Conservation (phyloP, 306 rosid genomes). For the Mimosa pudica region DNA sequence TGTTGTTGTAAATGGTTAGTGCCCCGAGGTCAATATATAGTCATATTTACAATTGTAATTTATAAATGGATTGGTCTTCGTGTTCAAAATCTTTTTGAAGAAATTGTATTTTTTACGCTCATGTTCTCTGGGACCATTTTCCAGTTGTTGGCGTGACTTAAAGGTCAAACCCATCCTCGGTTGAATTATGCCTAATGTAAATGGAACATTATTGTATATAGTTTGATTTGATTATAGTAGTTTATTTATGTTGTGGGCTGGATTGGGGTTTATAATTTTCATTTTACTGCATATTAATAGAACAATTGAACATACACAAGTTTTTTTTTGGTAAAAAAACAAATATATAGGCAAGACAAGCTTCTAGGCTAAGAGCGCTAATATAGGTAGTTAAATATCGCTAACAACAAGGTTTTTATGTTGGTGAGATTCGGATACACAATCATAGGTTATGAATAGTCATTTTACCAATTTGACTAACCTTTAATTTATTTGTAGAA, state of each 20-base stretch:
- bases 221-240: neutral
- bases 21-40: slow-evolving; percentile 6
- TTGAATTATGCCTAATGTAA: neutral
- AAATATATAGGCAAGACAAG: too few species aligned
- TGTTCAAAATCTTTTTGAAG: slow-evolving; percentile 26
- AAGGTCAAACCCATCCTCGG: neutral
- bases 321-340: too few species aligned
- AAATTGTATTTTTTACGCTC: neutral
- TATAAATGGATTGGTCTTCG: slow-evolving; percentile 30
- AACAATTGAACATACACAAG: too few species aligned
- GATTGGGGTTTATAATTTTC: neutral
- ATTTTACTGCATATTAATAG: too few species aligned
- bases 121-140: neutral
- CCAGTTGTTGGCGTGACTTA: neutral
- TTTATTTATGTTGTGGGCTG: too few species aligned
- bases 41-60: slow-evolving; percentile 5
- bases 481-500: too few species aligned
- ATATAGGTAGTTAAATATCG: too few species aligned
- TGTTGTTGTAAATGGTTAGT: slow-evolving; percentile 30
- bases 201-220: neutral
- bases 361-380: too few species aligned
- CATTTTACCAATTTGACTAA: too few species aligned
- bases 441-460: too few species aligned
- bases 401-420: too few species aligned
- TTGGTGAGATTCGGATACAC: too few species aligned